Conservation (phyloP, 345 rosid species). For the Arabis alpina region DNA sequence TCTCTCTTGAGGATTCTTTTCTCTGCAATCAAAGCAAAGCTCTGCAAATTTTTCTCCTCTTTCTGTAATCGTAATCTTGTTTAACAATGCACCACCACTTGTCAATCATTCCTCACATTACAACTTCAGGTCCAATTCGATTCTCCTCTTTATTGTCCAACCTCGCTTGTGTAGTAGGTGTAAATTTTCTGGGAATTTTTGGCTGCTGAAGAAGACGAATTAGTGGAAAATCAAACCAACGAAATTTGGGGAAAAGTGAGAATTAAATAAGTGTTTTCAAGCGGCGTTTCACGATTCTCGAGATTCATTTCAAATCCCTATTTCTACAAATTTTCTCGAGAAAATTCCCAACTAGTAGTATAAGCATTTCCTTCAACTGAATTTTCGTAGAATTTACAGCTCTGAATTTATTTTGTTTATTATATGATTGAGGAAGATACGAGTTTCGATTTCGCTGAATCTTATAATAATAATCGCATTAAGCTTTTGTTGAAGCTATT, state of each 20-base stretch:
- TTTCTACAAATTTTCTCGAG: slow-evolving; percentile 26
- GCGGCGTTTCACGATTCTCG: slow-evolving; percentile 27
- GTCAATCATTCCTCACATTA: background rate
- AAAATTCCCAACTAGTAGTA: background rate
- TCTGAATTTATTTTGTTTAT: background rate
- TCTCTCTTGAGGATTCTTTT: slow-evolving; percentile 36
- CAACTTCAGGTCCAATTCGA: slow-evolving; percentile 19
- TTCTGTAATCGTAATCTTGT: slow-evolving; percentile 13
- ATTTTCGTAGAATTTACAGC: background rate
- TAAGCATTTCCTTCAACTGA: background rate
- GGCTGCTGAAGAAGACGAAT: slow-evolving; percentile 20
- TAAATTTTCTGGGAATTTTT: background rate
- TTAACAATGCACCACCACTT: slow-evolving; percentile 8
- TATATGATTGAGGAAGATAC: slow-evolving; percentile 24
- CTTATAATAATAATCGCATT: background rate
- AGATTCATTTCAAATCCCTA: slow-evolving; percentile 8
- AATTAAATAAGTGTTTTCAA: background rate
- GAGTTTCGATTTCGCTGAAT: slow-evolving; percentile 16
- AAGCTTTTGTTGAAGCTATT: slow-evolving; percentile 26
- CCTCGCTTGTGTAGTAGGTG: no score
- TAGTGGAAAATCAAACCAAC: slow-evolving; percentile 13
- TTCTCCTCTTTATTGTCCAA: background rate
- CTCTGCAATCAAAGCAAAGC: slow-evolving; percentile 46
- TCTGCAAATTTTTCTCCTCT: slow-evolving; percentile 10
- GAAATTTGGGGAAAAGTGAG: background rate